phyloP scores from a whole-genome alignment of 208 protist genomes.

The Leishmania tropica region DNA sequence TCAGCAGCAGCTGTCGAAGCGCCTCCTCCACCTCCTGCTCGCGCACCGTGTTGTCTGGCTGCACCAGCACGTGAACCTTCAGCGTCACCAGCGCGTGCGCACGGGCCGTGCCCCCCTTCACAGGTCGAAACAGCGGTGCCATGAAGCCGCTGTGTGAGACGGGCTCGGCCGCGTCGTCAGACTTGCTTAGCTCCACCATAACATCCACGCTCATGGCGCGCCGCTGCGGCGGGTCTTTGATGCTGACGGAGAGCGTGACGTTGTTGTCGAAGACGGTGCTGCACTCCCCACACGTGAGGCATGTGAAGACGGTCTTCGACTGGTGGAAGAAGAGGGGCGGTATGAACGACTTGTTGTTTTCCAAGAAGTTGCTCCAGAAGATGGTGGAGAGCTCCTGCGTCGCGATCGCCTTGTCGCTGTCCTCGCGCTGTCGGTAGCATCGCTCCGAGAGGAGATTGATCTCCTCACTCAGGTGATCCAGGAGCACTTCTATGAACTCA shows the following conservation, averaged over 20 bases:
- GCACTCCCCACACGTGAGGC: constrained; percentile 57
- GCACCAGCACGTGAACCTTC: constrained; percentile 26
- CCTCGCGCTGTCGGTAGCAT: constrained; percentile 82
- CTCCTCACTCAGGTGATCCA: constrained; percentile 92
- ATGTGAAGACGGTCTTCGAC: constrained; percentile 72
- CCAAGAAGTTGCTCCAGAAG: constrained; percentile 90
- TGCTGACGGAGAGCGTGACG: constrained; percentile 60
- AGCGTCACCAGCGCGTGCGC: constrained; percentile 22
- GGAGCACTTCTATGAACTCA: constrained; percentile 90
- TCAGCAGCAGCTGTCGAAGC: constrained; percentile 18
- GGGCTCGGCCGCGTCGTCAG: neutral
- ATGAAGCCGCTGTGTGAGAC: neutral
- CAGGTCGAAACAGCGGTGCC: constrained; percentile 10
- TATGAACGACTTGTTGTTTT: constrained; percentile 78
- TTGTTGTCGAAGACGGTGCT: constrained; percentile 85
- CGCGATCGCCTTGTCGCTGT: constrained; percentile 71
- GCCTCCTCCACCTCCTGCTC: constrained; percentile 32
- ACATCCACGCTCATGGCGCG: constrained; percentile 39
- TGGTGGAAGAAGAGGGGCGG: constrained; percentile 82
- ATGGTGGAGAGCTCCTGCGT: constrained; percentile 68
- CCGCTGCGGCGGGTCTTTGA: constrained; percentile 46
- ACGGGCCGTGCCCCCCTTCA: constrained; percentile 5
- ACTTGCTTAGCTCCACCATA: constrained; percentile 28
- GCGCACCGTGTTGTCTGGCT: constrained; percentile 33
- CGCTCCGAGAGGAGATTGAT: constrained; percentile 80